Evolutionary conservation across 2,329 filamentous ascomycete species (phyloP).

Genomic region (Hypoxylon sp.): DNA sequence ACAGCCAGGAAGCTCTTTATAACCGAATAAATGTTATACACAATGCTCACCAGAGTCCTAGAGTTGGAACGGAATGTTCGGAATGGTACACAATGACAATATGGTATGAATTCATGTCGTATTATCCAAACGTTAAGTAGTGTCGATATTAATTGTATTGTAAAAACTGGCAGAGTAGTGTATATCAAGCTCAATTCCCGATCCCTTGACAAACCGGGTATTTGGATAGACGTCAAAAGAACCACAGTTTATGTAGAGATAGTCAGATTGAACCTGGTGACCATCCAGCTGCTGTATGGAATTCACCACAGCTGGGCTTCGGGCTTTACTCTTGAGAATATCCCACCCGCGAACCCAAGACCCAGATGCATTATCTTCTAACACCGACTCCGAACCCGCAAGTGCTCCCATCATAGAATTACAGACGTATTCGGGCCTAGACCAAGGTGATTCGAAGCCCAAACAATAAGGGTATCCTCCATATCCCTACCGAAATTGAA

Average conservation of each 20-base stretch:
- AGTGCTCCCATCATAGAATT: slow-evolving; percentile 48
- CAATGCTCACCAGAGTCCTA: neutral
- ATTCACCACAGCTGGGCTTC: slow-evolving; percentile 10
- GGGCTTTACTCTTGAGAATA: slow-evolving; percentile 10
- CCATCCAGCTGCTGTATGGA: slow-evolving; percentile 15
- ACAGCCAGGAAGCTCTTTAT: neutral
- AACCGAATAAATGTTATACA: neutral
- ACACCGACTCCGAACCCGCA: slow-evolving; percentile 48
- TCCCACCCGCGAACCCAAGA: slow-evolving; percentile 37
- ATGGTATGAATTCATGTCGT: slow-evolving; percentile 24
- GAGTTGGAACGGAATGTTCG: neutral
- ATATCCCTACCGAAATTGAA: slow-evolving; percentile 5
- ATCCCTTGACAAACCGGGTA: slow-evolving; percentile 15
- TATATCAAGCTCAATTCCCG: slow-evolving; percentile 7
- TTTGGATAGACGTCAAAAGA: neutral
- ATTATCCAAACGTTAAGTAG: slow-evolving; percentile 31
- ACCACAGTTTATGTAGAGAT: slow-evolving; percentile 2
- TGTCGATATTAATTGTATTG: slow-evolving; percentile 39
- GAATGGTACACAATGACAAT: neutral
- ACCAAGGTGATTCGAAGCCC: slow-evolving; percentile 24
- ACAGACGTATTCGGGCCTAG: slow-evolving; percentile 45
- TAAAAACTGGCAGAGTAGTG: slow-evolving; percentile 24
- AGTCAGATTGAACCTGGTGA: neutral
- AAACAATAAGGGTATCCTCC: slow-evolving; percentile 12
- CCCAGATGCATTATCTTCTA: slow-evolving; percentile 40